Evolutionary conservation across 2,329 filamentous ascomycete genomes (phyloP), one percentile per base, ranked within the genome.

Genomic region (Aspergillus sp.): DNA sequence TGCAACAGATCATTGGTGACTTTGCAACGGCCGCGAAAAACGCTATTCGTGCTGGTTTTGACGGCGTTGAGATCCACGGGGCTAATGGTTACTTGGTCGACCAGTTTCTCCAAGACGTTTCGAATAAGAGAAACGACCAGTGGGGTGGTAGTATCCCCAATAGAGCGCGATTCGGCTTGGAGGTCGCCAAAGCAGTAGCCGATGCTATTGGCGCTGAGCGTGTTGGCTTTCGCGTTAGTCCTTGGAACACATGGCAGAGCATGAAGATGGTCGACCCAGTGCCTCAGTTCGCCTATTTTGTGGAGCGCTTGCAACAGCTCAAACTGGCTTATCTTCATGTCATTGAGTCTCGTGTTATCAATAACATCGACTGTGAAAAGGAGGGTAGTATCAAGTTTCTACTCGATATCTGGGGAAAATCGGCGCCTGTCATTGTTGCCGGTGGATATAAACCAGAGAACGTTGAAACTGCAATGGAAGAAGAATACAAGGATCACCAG

Each of bases 211-310:
- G 82, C 0, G 64, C 73, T 2, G 73, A 80, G 0, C 74, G 72
- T 8, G 53, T 79, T 13, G 77, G 71, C 1, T 75, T 81, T 13
- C 72, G 80, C 0, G 59, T 85, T 11, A 78, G 77, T n/a, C 73
- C 61, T 21, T 83, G 51, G 58, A 67, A 63, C 21, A 54, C 50
- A 0, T 74, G 67, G 54, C 68, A 74, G 52, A 71, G 60, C 42
- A 74, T 89, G 86, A 75, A 76, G 27, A 88, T 88, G 84, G 64
- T 72, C 0, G 80, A 89, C 42, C 85, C 86, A 0, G 67, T 84
- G 6, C 83, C 86, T 0, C 86, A 90, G 58, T 90, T 89, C 67
- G 75, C 75, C 4, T 54, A 58, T 10, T 11, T 62, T 0, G 19
- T 57, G 13, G 13, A 54, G 11, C n/a, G 53, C 39, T n/a, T 64